phyloP scores from a whole-genome alignment of 2,329 filamentous ascomycete species.

The Clarireedia homoeocarpa region DNA sequence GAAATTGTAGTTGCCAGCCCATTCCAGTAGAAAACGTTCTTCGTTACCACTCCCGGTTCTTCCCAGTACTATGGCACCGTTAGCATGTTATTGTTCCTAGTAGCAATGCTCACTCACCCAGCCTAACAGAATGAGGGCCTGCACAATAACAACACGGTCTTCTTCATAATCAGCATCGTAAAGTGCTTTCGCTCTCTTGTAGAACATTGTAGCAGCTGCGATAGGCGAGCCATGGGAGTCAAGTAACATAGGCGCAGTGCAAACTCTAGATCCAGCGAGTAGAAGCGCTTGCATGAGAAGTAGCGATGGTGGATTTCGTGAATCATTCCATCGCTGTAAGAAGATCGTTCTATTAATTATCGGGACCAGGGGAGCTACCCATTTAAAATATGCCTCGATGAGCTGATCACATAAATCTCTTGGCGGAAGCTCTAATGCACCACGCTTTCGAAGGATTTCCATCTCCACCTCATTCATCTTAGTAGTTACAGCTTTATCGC shows the following conservation, averaged over 20 bases:
- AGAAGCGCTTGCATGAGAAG: slow-evolving; percentile 87
- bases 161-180: slow-evolving; percentile 98
- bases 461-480: slow-evolving; percentile 94
- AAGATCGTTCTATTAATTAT: slow-evolving; percentile 90
- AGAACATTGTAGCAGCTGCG: slow-evolving; percentile 91
- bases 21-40: slow-evolving; percentile 99
- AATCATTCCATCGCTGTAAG: slow-evolving; percentile 85
- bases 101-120: slow-evolving; percentile 48
- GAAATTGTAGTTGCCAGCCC: slow-evolving; percentile 90
- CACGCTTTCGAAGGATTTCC: slow-evolving; percentile 86
- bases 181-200: slow-evolving; percentile 90
- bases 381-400: slow-evolving; percentile 90
- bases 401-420: slow-evolving; percentile 86
- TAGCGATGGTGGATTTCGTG: slow-evolving; percentile 89
- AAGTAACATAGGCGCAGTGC: slow-evolving; percentile 88
- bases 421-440: slow-evolving; percentile 85
- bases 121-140: slow-evolving; percentile 85
- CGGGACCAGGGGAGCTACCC: slow-evolving; percentile 91
- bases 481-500: slow-evolving; percentile 75
- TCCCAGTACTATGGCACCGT: slow-evolving; percentile 73
- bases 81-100: not conserved
- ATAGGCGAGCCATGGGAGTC: slow-evolving; percentile 93
- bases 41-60: slow-evolving; percentile 94
- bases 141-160: slow-evolving; percentile 91
- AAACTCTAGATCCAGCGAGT: slow-evolving; percentile 88